Base-by-base conservation (phyloP, 2,329 filamentous ascomycete genomes). In the Plenodomus tracheiphilus region DNA sequence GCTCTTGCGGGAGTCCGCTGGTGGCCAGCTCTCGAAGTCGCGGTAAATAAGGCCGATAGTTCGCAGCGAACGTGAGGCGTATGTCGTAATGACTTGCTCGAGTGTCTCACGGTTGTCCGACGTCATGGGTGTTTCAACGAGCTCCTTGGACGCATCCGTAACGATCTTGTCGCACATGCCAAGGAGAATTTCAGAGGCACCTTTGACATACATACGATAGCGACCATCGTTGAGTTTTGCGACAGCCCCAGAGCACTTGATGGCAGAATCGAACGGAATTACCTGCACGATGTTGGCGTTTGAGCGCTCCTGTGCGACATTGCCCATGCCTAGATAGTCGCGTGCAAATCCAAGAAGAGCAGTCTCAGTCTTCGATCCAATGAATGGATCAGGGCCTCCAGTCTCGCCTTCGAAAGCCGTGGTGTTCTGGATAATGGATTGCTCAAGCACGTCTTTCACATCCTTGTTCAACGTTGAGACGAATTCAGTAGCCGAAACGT, bases 31-130 rank as follows among this genome's bases (percentile, higher is more conserved):
- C 19, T 89, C 83, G 58, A 94, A 96, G 61, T 96, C 91, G 47
- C 85, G 87, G 73, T 91, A 95, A 44, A 91, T 79, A 55, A 96
- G 81, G 37, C 86, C 89, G 59, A 96, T 95, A 1, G 91, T 95
- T 54, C 91, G 84, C 25, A 96, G 79, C 7, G 91, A 95, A 16
- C 87, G 82, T 20, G 82, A 84, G 9, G 91, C 91, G 67, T 96
- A 96, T 39, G 80, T 82, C 54, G 86, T 84, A 59, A 96, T 95
- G 40, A 91, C 78, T 18, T 79, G 75, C 56, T 83, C 81, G 54
- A 96, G 68, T 2, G 76, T 79, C 32, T 82, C 75, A 22, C 80
- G 77, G 56, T 86, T 83, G 13, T 83, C 77, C 1, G 76, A 72
- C 1, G 81, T 82, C 53, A 91, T 76, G 1, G 77, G 68, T 13